These are phyloP conservation scores for Picochlorum sp. DNA, from an alignment of 139 green algal genomes.

Conservation along the genomic window DNA sequence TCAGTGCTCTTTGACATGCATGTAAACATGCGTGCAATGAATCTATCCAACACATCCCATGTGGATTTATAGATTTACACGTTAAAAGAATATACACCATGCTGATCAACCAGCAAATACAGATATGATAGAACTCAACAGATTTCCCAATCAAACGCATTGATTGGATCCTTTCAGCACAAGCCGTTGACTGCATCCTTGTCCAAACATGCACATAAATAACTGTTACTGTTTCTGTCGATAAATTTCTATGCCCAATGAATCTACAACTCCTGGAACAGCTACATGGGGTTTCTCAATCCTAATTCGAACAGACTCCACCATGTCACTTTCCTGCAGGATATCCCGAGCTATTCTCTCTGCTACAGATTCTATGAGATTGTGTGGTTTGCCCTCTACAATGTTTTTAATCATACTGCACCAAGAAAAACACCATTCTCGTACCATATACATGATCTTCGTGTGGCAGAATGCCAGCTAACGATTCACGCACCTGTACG, in stretches of 20 bases:
- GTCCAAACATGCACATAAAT: neutral
- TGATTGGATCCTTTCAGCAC: too few species aligned
- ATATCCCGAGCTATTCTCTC: conserved; percentile 33
- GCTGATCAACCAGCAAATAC: too few species aligned
- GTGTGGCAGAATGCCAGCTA: neutral
- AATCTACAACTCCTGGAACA: conserved; percentile 43
- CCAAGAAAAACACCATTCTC: too few species aligned
- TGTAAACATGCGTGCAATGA: too few species aligned
- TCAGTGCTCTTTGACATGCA: too few species aligned
- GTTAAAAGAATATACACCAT: too few species aligned
- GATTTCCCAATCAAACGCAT: too few species aligned
- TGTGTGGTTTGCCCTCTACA: conserved; percentile 38
- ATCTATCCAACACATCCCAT: too few species aligned
- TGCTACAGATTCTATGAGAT: conserved; percentile 46
- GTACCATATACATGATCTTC: neutral
- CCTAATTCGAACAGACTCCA: conserved; percentile 29
- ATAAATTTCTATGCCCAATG: conserved; percentile 31
- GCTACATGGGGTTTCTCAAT: conserved; percentile 54
- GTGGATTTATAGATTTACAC: too few species aligned
- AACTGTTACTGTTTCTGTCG: neutral
- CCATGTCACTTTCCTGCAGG: conserved; percentile 18
- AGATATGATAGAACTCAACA: too few species aligned
- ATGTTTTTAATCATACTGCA: conserved; percentile 39
- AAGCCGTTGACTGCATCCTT: too few species aligned
- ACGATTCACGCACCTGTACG: conserved; percentile 29